phyloP scores from a whole-genome alignment of 1,284 basidiomycete species.

The Leccinum cinnamomeum region DNA sequence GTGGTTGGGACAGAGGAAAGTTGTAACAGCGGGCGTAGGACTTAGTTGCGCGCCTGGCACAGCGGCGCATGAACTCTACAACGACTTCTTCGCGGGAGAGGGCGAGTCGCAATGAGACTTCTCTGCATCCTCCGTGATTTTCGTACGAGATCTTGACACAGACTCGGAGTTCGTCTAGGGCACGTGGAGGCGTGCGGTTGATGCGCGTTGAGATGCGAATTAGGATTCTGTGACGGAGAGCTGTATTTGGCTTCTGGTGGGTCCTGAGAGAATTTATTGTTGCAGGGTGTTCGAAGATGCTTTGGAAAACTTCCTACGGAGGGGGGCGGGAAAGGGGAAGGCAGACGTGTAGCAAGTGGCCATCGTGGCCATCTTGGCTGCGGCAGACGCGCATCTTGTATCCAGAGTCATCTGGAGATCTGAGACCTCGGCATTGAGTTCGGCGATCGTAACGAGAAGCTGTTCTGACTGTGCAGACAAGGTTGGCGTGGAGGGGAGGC shows the following conservation, averaged over 20 bases:
- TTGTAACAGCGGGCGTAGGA: too few relatives aligned
- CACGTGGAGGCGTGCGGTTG: constrained; percentile 53
- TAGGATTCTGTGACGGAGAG: constrained; percentile 46
- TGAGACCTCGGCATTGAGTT: constrained; percentile 47
- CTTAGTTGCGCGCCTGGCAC: too few relatives aligned
- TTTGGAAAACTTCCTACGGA: constrained; percentile 80
- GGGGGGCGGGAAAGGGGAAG: background rate
- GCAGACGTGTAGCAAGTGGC: constrained; percentile 85
- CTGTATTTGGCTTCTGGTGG: constrained; percentile 42
- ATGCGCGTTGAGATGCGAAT: constrained; percentile 43
- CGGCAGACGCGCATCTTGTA: constrained; percentile 49
- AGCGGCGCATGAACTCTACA: too few relatives aligned
- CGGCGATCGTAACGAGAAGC: constrained; percentile 47
- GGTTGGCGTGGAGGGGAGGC: constrained; percentile 49
- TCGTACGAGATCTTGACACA: constrained; percentile 70
- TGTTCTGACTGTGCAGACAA: constrained; percentile 49
- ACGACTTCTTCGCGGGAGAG: too few relatives aligned
- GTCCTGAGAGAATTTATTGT: constrained; percentile 58
- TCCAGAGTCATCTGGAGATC: constrained; percentile 43
- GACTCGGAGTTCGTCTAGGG: constrained; percentile 61
- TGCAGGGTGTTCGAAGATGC: constrained; percentile 72
- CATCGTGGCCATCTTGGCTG: constrained; percentile 86
- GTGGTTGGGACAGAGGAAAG: too few relatives aligned
- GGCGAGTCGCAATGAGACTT: too few relatives aligned
- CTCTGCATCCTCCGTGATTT: too few relatives aligned